phyloP scores from a whole-genome alignment of 1,139 yeast genomes.

The Pneumocystis murina region DNA sequence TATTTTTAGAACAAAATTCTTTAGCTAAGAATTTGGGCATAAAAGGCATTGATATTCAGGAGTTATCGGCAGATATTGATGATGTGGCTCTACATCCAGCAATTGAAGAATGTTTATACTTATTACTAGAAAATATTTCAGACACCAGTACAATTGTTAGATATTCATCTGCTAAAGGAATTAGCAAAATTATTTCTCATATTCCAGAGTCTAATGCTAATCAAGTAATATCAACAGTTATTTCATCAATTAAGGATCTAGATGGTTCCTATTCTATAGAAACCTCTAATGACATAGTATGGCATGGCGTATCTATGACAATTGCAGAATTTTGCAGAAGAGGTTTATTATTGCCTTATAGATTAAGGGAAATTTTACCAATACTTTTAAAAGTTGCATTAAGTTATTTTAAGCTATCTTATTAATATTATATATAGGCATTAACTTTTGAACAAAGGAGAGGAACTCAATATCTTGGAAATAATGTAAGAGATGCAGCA shows the following conservation, averaged over 20 bases:
- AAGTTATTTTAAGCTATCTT: conserved; percentile 8
- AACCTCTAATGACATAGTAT: conserved; percentile 23
- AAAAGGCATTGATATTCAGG: conserved; percentile 14
- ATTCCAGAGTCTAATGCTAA: conserved; percentile 19
- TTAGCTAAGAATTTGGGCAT: conserved; percentile 14
- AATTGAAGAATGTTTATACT: conserved; percentile 7
- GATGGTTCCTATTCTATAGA: conserved; percentile 10
- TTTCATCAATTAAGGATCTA: conserved; percentile 21
- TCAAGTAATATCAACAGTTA: conserved; percentile 25
- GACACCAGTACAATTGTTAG: conserved; percentile 27
- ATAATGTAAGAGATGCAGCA: conserved; percentile 67
- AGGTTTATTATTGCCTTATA: conserved; percentile 16
- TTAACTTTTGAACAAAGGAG: conserved; percentile 40
- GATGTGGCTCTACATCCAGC: not conserved
- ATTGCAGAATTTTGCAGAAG: conserved; percentile 33
- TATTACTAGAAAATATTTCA: conserved; percentile 7
- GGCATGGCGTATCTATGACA: conserved; percentile 34
- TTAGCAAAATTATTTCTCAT: conserved; percentile 29
- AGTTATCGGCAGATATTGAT: not conserved
- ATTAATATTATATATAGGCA: conserved; percentile 26
- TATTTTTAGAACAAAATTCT: conserved; percentile 1
- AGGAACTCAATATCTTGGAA: conserved; percentile 40
- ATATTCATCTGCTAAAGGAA: conserved; percentile 33
- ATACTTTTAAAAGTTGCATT: conserved; percentile 18
- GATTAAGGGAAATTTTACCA: conserved; percentile 3